A percentile compares a stretch with the other conserved stretches of the same genome.
Evolutionary conservation across 2,329 filamentous ascomycete species (phyloP).

Genomic region (Talaromyces funiculosus): DNA sequence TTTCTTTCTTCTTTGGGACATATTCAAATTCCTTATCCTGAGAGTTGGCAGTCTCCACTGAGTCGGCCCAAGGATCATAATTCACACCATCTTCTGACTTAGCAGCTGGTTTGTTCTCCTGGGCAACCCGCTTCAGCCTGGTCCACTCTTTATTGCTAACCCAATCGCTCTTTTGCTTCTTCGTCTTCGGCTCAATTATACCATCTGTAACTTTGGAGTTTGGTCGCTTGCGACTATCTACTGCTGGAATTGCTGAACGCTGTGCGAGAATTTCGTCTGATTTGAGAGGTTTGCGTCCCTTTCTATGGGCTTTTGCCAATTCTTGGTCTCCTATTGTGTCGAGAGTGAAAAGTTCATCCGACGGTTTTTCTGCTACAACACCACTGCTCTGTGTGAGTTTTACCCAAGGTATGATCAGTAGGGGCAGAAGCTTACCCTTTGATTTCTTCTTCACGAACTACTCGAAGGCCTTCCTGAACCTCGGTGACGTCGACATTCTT

Average conservation of each 20-base stretch:
- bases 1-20: slow-evolving; percentile 58
- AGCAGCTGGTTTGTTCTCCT: slow-evolving; percentile 50
- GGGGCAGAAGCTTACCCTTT: slow-evolving; percentile 57
- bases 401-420: neutral
- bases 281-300: slow-evolving; percentile 71
- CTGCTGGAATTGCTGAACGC: slow-evolving; percentile 73
- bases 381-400: slow-evolving; percentile 52
- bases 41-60: slow-evolving; percentile 33
- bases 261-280: slow-evolving; percentile 85
- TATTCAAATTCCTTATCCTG: slow-evolving; percentile 58
- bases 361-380: slow-evolving; percentile 74
- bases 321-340: slow-evolving; percentile 67
- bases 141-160: slow-evolving; percentile 79
- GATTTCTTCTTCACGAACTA: slow-evolving; percentile 83
- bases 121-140: slow-evolving; percentile 71
- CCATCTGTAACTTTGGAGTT: slow-evolving; percentile 67
- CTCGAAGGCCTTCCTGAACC: slow-evolving; percentile 73
- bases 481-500: slow-evolving; percentile 95
- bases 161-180: slow-evolving; percentile 71
- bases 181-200: slow-evolving; percentile 59
- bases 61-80: slow-evolving; percentile 74
- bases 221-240: slow-evolving; percentile 71
- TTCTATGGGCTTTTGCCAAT: slow-evolving; percentile 60
- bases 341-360: slow-evolving; percentile 77
- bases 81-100: slow-evolving; percentile 52